Base-by-base conservation (phyloP, 768 basidiomycete genomes). In the Kwoniella europaea region DNA sequence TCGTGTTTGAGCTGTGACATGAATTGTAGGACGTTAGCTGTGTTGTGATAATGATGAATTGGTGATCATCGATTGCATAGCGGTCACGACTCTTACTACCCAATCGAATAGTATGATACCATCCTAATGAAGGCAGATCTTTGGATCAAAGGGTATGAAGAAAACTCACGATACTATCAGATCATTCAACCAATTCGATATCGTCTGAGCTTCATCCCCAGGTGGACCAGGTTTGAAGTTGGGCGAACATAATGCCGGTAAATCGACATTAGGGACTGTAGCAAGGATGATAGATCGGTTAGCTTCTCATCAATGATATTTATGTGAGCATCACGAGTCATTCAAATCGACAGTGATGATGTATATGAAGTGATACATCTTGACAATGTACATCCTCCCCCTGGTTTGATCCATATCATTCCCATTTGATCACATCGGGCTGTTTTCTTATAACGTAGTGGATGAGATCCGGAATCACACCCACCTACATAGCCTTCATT, bases 141-240 rank as follows among this genome's bases (percentile, higher is more conserved):
- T 35, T 35, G 35, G 7, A 4, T 35, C 1, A 9, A 35, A 35
- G 1, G 6, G 4, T 35, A 35, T 4, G 35, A 35, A 35, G 35
- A 35, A 3, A 62, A 64, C 91, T 63, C 69, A 94, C 92, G 89
- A 86, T 56, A 90, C 74, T n/a, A 97, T 86, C 18, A 88, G 87
- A 72, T 94, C 90, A 74, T 93, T 89, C 67, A 99, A 82, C 70
- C 91, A 86, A 75, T 92, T 91, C 0, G 93, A 94, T 4, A 96
- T 86, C 5, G 93, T 90, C 78, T 98, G 97, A 0, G 95, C 94
- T 80, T 98, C 95, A 71, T 98, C 95, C 0, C 89, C 87, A 0
- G 97, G 97, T 1, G 97, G 95, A 2, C 97, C 97, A 44, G 96
- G 92, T 77, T 94, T 95, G 86, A 97, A 98, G 76, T 88, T 89